phyloP scores from a whole-genome alignment of 768 basidiomycete species.

The Infundibulicybe gibba region DNA sequence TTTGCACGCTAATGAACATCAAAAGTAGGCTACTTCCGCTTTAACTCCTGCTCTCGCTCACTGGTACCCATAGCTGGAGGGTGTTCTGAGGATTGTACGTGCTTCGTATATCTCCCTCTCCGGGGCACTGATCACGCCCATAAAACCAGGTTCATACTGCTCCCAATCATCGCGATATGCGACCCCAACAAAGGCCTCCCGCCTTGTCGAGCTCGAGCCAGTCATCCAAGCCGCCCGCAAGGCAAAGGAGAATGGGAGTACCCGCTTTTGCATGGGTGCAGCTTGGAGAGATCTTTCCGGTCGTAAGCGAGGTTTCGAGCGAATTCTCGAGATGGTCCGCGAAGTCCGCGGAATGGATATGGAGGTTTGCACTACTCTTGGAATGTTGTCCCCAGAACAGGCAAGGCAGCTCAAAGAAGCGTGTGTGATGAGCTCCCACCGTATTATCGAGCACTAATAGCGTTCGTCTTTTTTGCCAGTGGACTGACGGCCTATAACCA shows the following conservation, averaged over 20 bases:
- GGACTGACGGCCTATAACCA: conserved; percentile 98
- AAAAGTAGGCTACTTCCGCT: conserved; percentile 67
- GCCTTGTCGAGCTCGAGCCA: conserved; percentile 84
- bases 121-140: conserved; percentile 1
- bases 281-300: conserved; percentile 96
- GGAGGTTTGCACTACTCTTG: conserved; percentile 99
- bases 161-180: conserved; percentile 95
- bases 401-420: conserved; percentile 91
- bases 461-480: no score
- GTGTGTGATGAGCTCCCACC: conserved; percentile 40
- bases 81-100: conserved; percentile 91
- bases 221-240: conserved; percentile 90
- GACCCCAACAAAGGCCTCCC: conserved; percentile 85
- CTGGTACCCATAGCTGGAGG: conserved; percentile 67
- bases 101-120: conserved; percentile 1
- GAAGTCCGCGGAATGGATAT: conserved; percentile 93
- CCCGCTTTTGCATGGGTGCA: conserved; percentile 98
- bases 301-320: conserved; percentile 89
- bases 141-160: conserved; percentile 81
- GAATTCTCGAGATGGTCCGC: conserved; percentile 88
- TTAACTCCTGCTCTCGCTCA: conserved; percentile 17
- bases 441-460: background rate
- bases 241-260: conserved; percentile 95
- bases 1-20: conserved; percentile 98
- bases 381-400: conserved; percentile 94